Base-by-base conservation (phyloP, 805 yeast species). In the Metschnikowia matae region DNA sequence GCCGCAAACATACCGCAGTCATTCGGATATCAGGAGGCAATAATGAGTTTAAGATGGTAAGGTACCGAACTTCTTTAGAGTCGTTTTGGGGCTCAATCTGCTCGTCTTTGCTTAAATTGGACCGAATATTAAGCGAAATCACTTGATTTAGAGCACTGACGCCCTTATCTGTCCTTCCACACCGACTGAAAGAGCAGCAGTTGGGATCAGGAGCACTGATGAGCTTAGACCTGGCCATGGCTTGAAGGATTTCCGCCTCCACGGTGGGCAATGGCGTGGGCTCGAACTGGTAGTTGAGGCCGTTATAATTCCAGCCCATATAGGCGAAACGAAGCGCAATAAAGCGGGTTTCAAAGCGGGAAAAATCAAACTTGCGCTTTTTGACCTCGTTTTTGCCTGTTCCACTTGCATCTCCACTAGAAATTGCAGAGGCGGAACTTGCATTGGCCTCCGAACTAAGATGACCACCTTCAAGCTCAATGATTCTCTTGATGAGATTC, bases 121-220 rank as follows among this genome's bases (percentile, higher is more conserved):
- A 89, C 56, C 99, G 75, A 26, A 92, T 84, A 14, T 74, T 68
- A 36, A 94, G 69, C 0, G 96, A 84, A 4, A 94, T 85, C 2
- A 94, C 98, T 67, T 94, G 99, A 56, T 89, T 87, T 85, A 94
- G 81, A 0, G 99, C 99, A 70, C 96, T 88, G 13, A 92, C 98
- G n/a, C 97, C 98, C 57, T 81, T 82, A 62, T 92, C 98, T 0
- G 98, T 92, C 61, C 98, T 76, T 0, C 98, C 98, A 69, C 98
- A 94, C 54, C 97, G 73, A 57, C 95, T 86, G 65, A 91, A 90
- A 13, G 79, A 76, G 62, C 84, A 87, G 1, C 81, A 83, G 6
- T 70, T 70, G 0, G 89, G 84, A 18, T 80, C 83, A 20, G 77
- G 59, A 1, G 81, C 73, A 8, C 82, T 77, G 10, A 94, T 82